Base-by-base conservation (phyloP, 2,329 filamentous ascomycete genomes). In the Colletotrichum sp. region DNA sequence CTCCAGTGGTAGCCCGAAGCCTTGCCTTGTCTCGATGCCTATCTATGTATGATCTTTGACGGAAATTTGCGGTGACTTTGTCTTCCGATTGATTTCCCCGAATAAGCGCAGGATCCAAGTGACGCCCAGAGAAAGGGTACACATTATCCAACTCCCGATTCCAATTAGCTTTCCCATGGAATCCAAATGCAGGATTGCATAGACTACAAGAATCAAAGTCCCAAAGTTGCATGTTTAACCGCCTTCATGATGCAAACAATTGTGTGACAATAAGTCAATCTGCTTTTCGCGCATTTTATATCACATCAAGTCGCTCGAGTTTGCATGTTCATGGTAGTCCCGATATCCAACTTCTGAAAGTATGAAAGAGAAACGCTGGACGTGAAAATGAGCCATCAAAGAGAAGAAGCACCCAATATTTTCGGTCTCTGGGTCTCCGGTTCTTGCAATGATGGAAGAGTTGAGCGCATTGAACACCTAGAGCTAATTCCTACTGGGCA, bases 401-500 rank as follows among this genome's bases (percentile, higher is more conserved):
- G 13, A 34, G 13, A 34, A 34, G 13, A 6, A 34, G 3, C 5
- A 12, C 5, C 39, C 19, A 49, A n/a, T n/a, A 19, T 11, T 11
- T n/a, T 6, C 4, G 6, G 15, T 36, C 34, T 8, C 6, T 36
- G 7, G 13, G 3, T 3, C 13, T 36, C 6, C 7, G 15, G 15
- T 39, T 19, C 7, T 1, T n/a, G 39, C 3, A 44, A 6, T n/a
- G 19, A 49, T 49, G 9, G 39, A 49, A n/a, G 39, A n/a, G 5
- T 12, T 49, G 19, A n/a, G 9, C 39, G 39, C 39, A 49, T 2
- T 4, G 19, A 1, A 49, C 4, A n/a, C 3, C 9, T 2, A n/a
- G 5, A 49, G 19, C 19, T n/a, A 1, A 2, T 0, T 49, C 0
- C 8, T 19, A 44, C 16, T 19, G 1, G 39, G 19, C 19, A 49